Conservation (phyloP, 1,139 yeast genomes). For the Geotrichum fermentans region DNA sequence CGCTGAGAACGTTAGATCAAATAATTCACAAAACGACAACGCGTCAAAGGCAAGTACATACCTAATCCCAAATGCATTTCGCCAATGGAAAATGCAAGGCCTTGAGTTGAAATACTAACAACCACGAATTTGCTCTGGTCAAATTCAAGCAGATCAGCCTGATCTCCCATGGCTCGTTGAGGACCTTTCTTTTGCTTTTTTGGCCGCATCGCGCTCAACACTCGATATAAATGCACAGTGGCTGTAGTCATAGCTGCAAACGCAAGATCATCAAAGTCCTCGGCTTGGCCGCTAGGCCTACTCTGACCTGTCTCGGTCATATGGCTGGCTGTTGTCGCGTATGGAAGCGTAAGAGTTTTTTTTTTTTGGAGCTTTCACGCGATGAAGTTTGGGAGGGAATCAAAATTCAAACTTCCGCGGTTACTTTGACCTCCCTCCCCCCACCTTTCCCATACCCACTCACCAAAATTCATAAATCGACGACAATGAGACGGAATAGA, state of each 20-base stretch:
- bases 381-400: background rate
- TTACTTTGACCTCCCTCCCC: too few relatives aligned
- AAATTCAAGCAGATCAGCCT: background rate
- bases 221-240: conserved; percentile 29
- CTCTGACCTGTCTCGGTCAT: background rate
- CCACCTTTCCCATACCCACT: too few relatives aligned
- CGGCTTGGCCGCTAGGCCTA: background rate
- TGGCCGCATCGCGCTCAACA: conserved; percentile 29
- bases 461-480: too few relatives aligned
- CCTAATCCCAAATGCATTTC: conserved; percentile 31
- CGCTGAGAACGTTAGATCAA: conserved; percentile 4
- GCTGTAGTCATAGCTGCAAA: conserved; percentile 33
- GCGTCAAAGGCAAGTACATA: conserved; percentile 1
- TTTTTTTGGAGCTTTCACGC: too few relatives aligned
- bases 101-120: conserved; percentile 30
- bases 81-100: conserved; percentile 31
- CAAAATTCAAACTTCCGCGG: background rate
- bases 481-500: background rate
- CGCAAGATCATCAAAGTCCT: conserved; percentile 2
- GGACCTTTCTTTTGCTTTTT: conserved; percentile 22
- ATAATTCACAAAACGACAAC: conserved; percentile 7
- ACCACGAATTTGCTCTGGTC: conserved; percentile 11
- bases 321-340: too few relatives aligned
- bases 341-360: too few relatives aligned
- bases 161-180: background rate